Evolutionary conservation across 257 asterid genomes (phyloP).

Genomic region (Solanum rostratum): DNA sequence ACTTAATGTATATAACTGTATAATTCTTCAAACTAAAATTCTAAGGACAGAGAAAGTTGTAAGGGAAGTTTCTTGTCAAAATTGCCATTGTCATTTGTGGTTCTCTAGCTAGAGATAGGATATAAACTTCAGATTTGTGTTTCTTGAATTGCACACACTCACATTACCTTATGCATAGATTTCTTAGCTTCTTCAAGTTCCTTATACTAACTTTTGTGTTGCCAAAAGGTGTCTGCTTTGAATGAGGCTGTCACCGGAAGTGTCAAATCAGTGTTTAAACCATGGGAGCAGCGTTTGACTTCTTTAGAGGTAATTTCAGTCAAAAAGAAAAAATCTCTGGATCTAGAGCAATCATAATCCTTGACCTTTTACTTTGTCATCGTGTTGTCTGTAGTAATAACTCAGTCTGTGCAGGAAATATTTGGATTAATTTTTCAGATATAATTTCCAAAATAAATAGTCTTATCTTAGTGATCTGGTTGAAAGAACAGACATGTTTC

Average conservation of each 20-base stretch:
- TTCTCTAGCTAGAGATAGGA: not conserved
- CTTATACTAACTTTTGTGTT: not conserved
- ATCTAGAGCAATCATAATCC: not conserved
- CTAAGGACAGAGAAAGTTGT: not conserved
- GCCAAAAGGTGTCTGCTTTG: conserved; percentile 68
- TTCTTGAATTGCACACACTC: not conserved
- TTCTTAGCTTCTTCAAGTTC: not conserved
- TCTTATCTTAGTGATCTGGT: not conserved
- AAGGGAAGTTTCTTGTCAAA: not conserved
- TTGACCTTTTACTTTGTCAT: not conserved
- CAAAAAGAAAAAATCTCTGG: not conserved
- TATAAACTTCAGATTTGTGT: not conserved
- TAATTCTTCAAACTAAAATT: too few relatives aligned
- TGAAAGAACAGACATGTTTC: not conserved
- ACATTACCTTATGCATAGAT: not conserved
- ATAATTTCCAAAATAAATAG: not conserved
- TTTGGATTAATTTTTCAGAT: not conserved
- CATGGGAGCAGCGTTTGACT: conserved; percentile 91
- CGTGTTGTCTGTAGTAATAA: not conserved
- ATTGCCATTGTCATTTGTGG: not conserved
- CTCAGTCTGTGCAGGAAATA: not conserved
- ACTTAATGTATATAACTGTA: not conserved
- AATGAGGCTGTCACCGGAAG: conserved; percentile 90
- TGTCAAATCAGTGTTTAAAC: conserved; percentile 75
- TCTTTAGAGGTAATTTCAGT: conserved; percentile 49